Evolutionary conservation across 345 rosid genomes (phyloP), one percentile per base, ranked within the genome.

Genomic region (Lumnitzera racemosa): DNA sequence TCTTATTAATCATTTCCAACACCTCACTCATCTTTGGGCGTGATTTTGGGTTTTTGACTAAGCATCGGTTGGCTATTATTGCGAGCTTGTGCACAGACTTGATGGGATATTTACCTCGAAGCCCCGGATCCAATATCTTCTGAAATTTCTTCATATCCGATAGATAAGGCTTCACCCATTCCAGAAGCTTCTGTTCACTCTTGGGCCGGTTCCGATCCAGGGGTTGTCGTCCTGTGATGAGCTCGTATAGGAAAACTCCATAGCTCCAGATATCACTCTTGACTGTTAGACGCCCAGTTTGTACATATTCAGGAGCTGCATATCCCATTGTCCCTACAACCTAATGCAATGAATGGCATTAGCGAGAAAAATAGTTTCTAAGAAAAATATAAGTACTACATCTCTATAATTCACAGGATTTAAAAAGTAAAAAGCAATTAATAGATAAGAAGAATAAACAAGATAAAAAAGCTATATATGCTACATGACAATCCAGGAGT

Each of bases 21-120:
- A 89, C 98, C 74, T 89, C 89, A 48, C 95, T 89, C 98, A 91
- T 91, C 82, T 78, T 81, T 15, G 96, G 98, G 46, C 96, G 90
- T 46, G 78, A 58, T 73, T 89, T 91, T 29, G 87, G 80, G 62
- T 84, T 83, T 68, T 76, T 82, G 47, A 78, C 74, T 71, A 89
- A 68, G 81, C 98, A 89, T 58, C 76, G 67, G 76, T 89, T 91
- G 52, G 95, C 98, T 55, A 89, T 68, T 12, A 24, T 76, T 0
- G 95, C 72, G 54, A 91, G 85, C 86, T 69, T 83, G 62, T 75
- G 79, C 23, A 79, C 92, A 2, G 89, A 74, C 70, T 61, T 78
- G 61, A 77, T 49, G 24, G 67, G 53, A 60, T 65, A 79, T 49
- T 79, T 83, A 12, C 83, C 87, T 58, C 78, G 74, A 11, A 91